Evolutionary conservation across 108 stramenopile species (phyloP), one percentile per base, ranked within the genome.

Genomic region (Nitzschia putrida): DNA sequence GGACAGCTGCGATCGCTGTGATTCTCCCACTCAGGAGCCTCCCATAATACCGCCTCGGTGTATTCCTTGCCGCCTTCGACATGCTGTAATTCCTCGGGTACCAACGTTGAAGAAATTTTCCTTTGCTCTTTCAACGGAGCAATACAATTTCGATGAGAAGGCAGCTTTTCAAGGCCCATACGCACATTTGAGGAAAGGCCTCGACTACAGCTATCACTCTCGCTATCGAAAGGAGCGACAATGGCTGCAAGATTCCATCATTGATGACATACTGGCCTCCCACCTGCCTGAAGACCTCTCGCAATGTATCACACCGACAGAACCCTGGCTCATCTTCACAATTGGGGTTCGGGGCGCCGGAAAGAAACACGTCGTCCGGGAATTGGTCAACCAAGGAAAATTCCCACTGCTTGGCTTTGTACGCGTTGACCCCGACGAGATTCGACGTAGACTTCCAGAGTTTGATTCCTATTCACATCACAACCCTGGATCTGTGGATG

Each of bases 271-370:
- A 22, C 53, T 89, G 34, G 73, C 66, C 11, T 55, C 54, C 12
- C 14, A 24, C 20, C 14, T 57, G 22, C 41, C 67, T 8, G 53
- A 38, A 25, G 72, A 64, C 43, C 41, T 21, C 14, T 16, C 34
- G 16, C 53, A 24, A 26, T 49, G 69, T 21, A 58, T 65, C 20
- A 89, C 91, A 25, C 91, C 91, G 6, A 88, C 83, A 43, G 86
- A 90, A 64, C 89, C 88, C 18, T 95, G 88, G 88, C 61, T 91
- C 38, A 80, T 95, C 29, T 88, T 88, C 57, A 92, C 91, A 29
- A 90, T 87, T 23, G 94, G 96, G 7, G 91, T 79, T 10, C 83
- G 88, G 84, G 91, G 94, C 26, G 88, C 92, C 7, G 94, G 93
- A 0, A 95, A 94, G 64, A 70, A 78, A 18, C 81, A 90, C 61